Conservation (phyloP, 2,329 filamentous ascomycete genomes). For the Exophiala alcalophila region DNA sequence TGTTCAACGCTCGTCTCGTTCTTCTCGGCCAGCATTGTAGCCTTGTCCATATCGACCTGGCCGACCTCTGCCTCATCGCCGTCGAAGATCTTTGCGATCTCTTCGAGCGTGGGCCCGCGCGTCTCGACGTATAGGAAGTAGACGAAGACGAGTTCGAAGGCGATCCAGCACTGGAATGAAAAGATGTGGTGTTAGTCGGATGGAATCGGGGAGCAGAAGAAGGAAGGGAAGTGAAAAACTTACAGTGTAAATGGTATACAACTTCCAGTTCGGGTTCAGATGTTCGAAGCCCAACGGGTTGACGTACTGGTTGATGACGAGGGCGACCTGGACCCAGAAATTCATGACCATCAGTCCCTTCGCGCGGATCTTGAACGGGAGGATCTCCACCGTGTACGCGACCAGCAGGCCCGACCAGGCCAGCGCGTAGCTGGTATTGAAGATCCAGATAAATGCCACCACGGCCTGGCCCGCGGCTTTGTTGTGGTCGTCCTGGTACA, state of each 20-base stretch:
- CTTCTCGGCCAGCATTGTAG: conserved; percentile 29
- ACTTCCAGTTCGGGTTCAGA: conserved; percentile 21
- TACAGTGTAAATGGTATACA: conserved; percentile 24
- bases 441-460: conserved; percentile 42
- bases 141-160: conserved; percentile 41
- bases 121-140: conserved; percentile 60
- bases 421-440: conserved; percentile 42
- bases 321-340: conserved; percentile 22
- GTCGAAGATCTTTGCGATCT: conserved; percentile 68
- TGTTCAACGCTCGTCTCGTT: conserved; percentile 16
- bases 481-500: conserved; percentile 35
- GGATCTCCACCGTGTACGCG: conserved; percentile 47
- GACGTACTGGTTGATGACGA: conserved; percentile 22
- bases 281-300: conserved; percentile 22
- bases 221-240: conserved; percentile 3
- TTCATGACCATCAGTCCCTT: conserved; percentile 38
- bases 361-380: conserved; percentile 49
- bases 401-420: conserved; percentile 38
- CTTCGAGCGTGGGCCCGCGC: conserved; percentile 65
- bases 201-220: neutral
- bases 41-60: conserved; percentile 54
- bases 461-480: conserved; percentile 39
- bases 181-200: neutral
- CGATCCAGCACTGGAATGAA: conserved; percentile 28
- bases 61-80: conserved; percentile 57